Percentiles rank a stretch among this genome's conserved stretches.
These are phyloP conservation scores for Serpula lacrymans DNA, from an alignment of 768 basidiomycete genomes.

Conservation along the genomic window DNA sequence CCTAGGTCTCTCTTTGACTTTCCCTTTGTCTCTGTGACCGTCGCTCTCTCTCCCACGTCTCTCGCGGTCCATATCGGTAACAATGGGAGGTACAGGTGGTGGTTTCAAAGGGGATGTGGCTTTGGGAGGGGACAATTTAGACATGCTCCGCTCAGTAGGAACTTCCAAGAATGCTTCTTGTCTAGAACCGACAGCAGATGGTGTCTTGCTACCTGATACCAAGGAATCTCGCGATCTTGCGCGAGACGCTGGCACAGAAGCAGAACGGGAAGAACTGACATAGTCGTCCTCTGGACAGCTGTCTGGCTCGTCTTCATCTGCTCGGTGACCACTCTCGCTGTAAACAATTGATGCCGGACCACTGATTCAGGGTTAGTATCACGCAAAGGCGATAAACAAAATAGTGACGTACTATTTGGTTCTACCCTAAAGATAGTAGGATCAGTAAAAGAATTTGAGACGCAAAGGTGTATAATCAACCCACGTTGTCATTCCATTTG, in stretches of 20 bases:
- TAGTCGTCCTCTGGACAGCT: slow-evolving; percentile 62
- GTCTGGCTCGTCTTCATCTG: slow-evolving; percentile 72
- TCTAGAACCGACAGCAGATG: slow-evolving; percentile 23
- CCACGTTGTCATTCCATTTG: slow-evolving; percentile 77
- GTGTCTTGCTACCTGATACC: slow-evolving; percentile 28
- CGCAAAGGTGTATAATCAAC: slow-evolving; percentile 23
- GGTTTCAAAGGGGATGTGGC: slow-evolving; percentile 57
- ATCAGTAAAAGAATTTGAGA: slow-evolving; percentile 2
- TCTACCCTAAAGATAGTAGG: slow-evolving; percentile 44
- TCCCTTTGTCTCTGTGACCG: slow-evolving; percentile 24
- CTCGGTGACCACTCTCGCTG: slow-evolving; percentile 73
- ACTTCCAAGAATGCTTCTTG: slow-evolving; percentile 27
- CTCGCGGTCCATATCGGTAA: slow-evolving; percentile 1
- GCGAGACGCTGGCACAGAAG: slow-evolving; percentile 50
- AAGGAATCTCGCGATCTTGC: slow-evolving; percentile 47
- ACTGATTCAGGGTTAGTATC: slow-evolving; percentile 31
- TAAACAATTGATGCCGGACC: slow-evolving; percentile 80
- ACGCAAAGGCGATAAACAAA: not conserved
- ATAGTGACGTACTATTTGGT: slow-evolving; percentile 62
- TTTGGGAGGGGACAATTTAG: slow-evolving; percentile 48
- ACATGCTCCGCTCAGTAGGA: slow-evolving; percentile 22
- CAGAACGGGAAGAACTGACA: slow-evolving; percentile 36
- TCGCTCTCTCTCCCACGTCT: slow-evolving; percentile 12
- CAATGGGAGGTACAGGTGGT: slow-evolving; percentile 13
- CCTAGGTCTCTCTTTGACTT: slow-evolving; percentile 17